Percentiles rank a stretch among this genome's conserved stretches.
Evolutionary conservation across 805 yeast species (phyloP).

Genomic region (Teunomyces barrocoloradensis): DNA sequence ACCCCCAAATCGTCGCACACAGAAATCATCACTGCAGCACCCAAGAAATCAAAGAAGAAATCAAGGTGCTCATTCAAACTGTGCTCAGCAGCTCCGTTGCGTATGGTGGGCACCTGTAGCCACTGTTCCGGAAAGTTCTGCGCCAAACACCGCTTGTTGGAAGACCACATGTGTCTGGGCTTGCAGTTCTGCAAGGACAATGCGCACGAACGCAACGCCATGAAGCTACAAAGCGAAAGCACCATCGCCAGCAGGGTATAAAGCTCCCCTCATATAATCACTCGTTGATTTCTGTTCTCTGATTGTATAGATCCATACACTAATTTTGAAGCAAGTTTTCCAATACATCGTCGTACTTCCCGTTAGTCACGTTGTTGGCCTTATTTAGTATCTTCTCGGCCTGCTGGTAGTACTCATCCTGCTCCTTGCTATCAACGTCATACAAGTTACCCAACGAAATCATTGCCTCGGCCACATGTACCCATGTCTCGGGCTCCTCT

Average conservation of each 20-base stretch:
- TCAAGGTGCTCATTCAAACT: slow-evolving; percentile 49
- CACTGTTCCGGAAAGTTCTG: slow-evolving; percentile 84
- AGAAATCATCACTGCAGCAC: slow-evolving; percentile 15
- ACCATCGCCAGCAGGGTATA: slow-evolving; percentile 73
- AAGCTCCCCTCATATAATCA: slow-evolving; percentile 3
- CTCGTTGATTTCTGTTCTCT: neutral
- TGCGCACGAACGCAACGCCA: slow-evolving; percentile 81
- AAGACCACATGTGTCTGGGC: slow-evolving; percentile 79
- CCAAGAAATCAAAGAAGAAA: slow-evolving; percentile 35
- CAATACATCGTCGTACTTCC: slow-evolving; percentile 64
- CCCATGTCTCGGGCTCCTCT: slow-evolving; percentile 80
- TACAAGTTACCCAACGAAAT: slow-evolving; percentile 75
- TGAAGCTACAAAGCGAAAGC: slow-evolving; percentile 78
- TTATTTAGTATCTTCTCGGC: slow-evolving; percentile 68
- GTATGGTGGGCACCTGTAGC: slow-evolving; percentile 78
- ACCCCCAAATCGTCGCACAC: slow-evolving; percentile 5
- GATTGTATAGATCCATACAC: slow-evolving; percentile 1
- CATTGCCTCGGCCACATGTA: slow-evolving; percentile 79
- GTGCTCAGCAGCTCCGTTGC: slow-evolving; percentile 62
- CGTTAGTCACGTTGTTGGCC: slow-evolving; percentile 80
- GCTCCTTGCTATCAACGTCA: slow-evolving; percentile 63
- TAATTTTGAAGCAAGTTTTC: slow-evolving; percentile 41
- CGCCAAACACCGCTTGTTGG: slow-evolving; percentile 81
- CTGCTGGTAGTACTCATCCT: slow-evolving; percentile 58
- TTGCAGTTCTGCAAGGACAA: slow-evolving; percentile 76